These are phyloP conservation scores for Cercospora brassicicola DNA, from an alignment of 2,329 filamentous ascomycete species.

Conservation along the genomic window DNA sequence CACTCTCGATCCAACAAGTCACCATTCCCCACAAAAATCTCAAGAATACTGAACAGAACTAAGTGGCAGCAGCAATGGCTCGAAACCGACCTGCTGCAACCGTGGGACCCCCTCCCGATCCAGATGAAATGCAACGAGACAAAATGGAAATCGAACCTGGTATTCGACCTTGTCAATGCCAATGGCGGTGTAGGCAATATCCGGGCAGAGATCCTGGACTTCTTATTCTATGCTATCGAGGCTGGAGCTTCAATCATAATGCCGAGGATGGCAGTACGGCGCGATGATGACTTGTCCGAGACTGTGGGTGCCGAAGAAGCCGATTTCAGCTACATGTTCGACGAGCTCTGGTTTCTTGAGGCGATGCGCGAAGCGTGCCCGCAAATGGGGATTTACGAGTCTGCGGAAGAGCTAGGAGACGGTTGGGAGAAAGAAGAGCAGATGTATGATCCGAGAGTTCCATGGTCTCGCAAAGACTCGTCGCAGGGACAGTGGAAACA, in stretches of 20 bases:
- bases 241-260: conserved; percentile 42
- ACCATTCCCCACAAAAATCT: not conserved
- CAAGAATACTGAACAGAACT: not conserved
- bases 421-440: not conserved
- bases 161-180: conserved; percentile 45
- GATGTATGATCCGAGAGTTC: conserved; percentile 18
- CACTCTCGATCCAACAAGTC: conserved; percentile 16
- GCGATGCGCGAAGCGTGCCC: conserved; percentile 24
- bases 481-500: conserved; percentile 2
- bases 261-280: conserved; percentile 14
- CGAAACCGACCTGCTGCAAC: conserved; percentile 18
- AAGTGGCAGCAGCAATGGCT: conserved; percentile 20
- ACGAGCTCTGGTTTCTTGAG: conserved; percentile 24
- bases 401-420: not conserved
- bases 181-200: conserved; percentile 47
- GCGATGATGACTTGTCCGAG: conserved; percentile 9
- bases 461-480: not conserved
- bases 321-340: conserved; percentile 26
- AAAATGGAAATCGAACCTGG: conserved; percentile 43
- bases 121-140: conserved; percentile 38
- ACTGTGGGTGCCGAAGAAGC: not conserved
- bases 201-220: conserved; percentile 47
- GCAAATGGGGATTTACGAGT: conserved; percentile 23
- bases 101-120: conserved; percentile 20
- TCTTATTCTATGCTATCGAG: conserved; percentile 51